A percentile compares a stretch with the other conserved stretches of the same genome.
phyloP scores from a whole-genome alignment of 1,284 basidiomycete species.

The Fomitopsis schrenkii region DNA sequence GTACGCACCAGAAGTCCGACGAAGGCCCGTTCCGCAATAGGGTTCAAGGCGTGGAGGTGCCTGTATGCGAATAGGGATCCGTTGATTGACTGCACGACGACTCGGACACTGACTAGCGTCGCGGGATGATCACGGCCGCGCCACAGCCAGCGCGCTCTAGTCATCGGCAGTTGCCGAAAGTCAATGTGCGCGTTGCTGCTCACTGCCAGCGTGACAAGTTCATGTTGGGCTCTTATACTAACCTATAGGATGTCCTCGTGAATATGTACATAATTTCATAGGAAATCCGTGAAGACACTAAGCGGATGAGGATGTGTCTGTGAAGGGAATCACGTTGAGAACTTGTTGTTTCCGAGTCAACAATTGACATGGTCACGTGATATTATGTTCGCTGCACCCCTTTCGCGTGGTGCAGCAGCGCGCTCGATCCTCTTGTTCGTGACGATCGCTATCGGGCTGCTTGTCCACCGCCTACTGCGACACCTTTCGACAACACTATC shows the following conservation, averaged over 20 bases:
- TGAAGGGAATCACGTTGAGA: no score
- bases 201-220: no score
- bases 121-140: background rate
- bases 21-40: background rate
- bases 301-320: no score
- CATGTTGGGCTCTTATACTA: no score
- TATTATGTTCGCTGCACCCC: background rate
- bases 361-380: background rate
- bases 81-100: background rate
- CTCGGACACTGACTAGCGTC: background rate
- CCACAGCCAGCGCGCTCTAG: background rate
- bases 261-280: no score
- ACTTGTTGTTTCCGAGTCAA: no score
- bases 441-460: background rate
- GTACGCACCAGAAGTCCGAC: background rate
- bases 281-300: no score
- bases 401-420: background rate
- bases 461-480: no score
- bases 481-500: background rate
- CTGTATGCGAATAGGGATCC: background rate
- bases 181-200: background rate
- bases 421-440: background rate
- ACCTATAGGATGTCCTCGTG: no score
- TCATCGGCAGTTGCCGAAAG: constrained; percentile 1
- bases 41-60: background rate